These are phyloP conservation scores for Ustilaginoidea virens DNA, from an alignment of 2,329 filamentous ascomycete species.

Conservation along the genomic window DNA sequence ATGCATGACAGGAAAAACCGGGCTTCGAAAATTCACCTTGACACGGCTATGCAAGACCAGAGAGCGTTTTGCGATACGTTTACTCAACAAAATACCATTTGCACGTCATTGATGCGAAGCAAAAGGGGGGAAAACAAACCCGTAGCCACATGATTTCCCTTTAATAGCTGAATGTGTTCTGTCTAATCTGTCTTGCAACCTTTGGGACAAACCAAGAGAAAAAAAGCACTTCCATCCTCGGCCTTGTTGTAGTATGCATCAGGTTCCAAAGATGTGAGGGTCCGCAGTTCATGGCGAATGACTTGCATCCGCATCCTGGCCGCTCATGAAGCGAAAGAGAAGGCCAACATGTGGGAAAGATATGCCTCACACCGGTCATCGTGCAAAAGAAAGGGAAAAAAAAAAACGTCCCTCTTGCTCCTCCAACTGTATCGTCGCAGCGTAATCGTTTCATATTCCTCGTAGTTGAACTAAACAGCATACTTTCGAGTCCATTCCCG, in stretches of 20 bases:
- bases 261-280: constrained; percentile 3
- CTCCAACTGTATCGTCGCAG: neutral
- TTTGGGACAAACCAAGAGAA: constrained; percentile 11
- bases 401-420: constrained; percentile 1
- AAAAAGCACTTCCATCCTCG: too few relatives aligned
- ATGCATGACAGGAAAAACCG: too few relatives aligned
- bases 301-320: constrained; percentile 2
- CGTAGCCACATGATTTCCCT: constrained; percentile 22
- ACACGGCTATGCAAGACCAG: too few relatives aligned
- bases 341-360: constrained; percentile 1
- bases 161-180: constrained; percentile 20
- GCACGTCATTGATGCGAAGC: constrained; percentile 18
- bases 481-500: constrained; percentile 99
- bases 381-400: constrained; percentile 4
- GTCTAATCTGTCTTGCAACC: constrained; percentile 19
- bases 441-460: neutral
- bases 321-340: constrained; percentile 3
- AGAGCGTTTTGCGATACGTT: too few relatives aligned
- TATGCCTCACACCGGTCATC: constrained; percentile 1
- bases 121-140: constrained; percentile 10
- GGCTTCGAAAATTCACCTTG: too few relatives aligned
- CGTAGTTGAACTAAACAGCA: constrained; percentile 67
- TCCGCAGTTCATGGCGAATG: constrained; percentile 1
- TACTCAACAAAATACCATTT: too few relatives aligned
- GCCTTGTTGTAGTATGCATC: constrained; percentile 10